A percentile compares a stretch with the other conserved stretches of the same genome.
These are phyloP conservation scores for Suillus occidentalis DNA, from an alignment of 768 basidiomycete genomes.

Conservation along the genomic window DNA sequence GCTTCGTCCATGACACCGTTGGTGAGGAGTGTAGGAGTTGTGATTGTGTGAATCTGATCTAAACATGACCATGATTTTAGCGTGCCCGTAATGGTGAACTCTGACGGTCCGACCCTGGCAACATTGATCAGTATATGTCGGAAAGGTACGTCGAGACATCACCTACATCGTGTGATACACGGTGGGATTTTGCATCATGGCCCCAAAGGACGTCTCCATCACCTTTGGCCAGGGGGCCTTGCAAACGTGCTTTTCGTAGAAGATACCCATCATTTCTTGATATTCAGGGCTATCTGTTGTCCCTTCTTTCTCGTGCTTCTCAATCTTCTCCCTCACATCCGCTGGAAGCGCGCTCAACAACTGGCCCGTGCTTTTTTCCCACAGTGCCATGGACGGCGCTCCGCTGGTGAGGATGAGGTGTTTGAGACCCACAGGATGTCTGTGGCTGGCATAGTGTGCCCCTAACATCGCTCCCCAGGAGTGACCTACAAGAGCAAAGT, in stretches of 20 bases:
- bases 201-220: constrained; percentile 19
- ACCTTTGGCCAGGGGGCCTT: constrained; percentile 30
- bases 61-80: constrained; percentile 44
- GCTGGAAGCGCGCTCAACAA: constrained; percentile 21
- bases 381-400: constrained; percentile 26
- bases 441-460: constrained; percentile 31
- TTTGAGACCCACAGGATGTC: constrained; percentile 35
- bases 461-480: constrained; percentile 54
- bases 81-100: constrained; percentile 36
- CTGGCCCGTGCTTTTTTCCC: constrained; percentile 13
- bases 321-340: constrained; percentile 19
- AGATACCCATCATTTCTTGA: constrained; percentile 19
- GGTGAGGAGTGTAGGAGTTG: constrained; percentile 35
- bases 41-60: constrained; percentile 36
- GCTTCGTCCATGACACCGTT: constrained; percentile 35
- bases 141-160: constrained; percentile 2
- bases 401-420: constrained; percentile 29
- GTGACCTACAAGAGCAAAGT: constrained; percentile 46
- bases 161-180: constrained; percentile 17
- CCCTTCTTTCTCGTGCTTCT: constrained; percentile 26
- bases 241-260: constrained; percentile 31
- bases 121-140: background rate
- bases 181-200: constrained; percentile 18
- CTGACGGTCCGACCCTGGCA: constrained; percentile 18
- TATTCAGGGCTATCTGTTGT: constrained; percentile 29